Percentiles rank a stretch among this genome's conserved stretches.
Conservation (phyloP, 805 yeast genomes). For the Saturnispora sanitii region DNA sequence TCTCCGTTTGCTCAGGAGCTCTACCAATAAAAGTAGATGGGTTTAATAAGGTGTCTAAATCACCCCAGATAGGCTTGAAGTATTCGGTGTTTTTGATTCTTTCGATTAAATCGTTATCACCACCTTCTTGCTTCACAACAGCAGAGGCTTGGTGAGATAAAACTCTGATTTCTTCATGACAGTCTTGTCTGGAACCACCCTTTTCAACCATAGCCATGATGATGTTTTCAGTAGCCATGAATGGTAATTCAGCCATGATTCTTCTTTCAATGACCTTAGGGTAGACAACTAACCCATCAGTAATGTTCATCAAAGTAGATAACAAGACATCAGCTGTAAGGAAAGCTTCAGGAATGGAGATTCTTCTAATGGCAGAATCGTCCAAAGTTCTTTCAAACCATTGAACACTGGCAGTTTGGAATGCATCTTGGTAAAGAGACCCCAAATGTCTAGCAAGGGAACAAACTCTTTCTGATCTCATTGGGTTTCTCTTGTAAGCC, state of each 20-base stretch:
- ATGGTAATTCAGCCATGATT: conserved; percentile 88
- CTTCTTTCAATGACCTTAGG: conserved; percentile 98
- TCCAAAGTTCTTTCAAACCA: conserved; percentile 99
- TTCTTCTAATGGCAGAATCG: conserved; percentile 96
- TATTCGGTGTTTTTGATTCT: conserved; percentile 68
- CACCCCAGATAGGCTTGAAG: conserved; percentile 82
- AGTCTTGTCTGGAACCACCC: conserved; percentile 96
- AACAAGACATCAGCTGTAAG: conserved; percentile 89
- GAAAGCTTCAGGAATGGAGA: conserved; percentile 92
- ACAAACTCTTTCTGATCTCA: conserved; percentile 98
- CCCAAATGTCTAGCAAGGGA: conserved; percentile 96
- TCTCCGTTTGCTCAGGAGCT: conserved; percentile 96
- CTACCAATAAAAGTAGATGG: conserved; percentile 96
- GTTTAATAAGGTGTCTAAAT: conserved; percentile 71
- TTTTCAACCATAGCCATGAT: conserved; percentile 99
- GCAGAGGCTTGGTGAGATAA: conserved; percentile 95
- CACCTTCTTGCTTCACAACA: conserved; percentile 96
- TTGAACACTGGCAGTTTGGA: conserved; percentile 95
- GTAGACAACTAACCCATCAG: conserved; percentile 93
- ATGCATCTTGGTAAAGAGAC: conserved; percentile 82
- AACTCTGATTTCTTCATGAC: conserved; percentile 96
- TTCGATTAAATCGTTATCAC: conserved; percentile 93
- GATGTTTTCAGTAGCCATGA: conserved; percentile 98
- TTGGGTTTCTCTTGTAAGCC: conserved; percentile 99
- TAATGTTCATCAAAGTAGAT: conserved; percentile 81